These are phyloP conservation scores for Myochromella boudieri DNA, from an alignment of 768 basidiomycete species.

Conservation along the genomic window DNA sequence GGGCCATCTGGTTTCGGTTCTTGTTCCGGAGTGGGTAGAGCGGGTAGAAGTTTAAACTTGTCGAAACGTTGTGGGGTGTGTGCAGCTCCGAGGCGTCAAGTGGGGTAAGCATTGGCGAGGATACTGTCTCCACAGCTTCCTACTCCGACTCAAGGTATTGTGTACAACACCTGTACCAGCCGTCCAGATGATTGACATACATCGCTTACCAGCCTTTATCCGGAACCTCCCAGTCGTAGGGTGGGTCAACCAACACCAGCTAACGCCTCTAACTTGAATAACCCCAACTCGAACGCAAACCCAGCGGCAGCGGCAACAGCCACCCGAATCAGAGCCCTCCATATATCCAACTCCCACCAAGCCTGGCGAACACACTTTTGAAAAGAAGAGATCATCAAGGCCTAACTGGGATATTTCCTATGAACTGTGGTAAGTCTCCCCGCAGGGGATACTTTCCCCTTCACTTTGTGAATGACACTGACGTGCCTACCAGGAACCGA, in stretches of 20 bases:
- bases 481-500: constrained; percentile 57
- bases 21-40: constrained; percentile 12
- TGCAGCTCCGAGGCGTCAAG: constrained; percentile 38
- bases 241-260: constrained; percentile 18
- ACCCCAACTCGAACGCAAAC: not conserved
- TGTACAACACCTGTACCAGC: constrained; percentile 10
- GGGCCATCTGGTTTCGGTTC: no score
- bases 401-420: constrained; percentile 94
- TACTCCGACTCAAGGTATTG: constrained; percentile 21
- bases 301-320: constrained; percentile 37
- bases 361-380: constrained; percentile 89
- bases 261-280: constrained; percentile 9
- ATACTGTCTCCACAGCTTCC: constrained; percentile 38
- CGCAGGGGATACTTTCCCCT: no score
- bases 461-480: not conserved
- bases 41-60: constrained; percentile 10
- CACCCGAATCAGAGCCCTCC: constrained; percentile 85
- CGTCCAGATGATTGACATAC: no score
- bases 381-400: constrained; percentile 91
- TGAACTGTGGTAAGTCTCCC: constrained; percentile 81
- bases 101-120: constrained; percentile 59
- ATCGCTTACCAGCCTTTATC: no score
- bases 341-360: constrained; percentile 85
- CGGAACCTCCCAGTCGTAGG: not conserved
- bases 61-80: constrained; percentile 20